Evolutionary conservation across 805 yeast species (phyloP).

Genomic region (Ascoidea asiatica): DNA sequence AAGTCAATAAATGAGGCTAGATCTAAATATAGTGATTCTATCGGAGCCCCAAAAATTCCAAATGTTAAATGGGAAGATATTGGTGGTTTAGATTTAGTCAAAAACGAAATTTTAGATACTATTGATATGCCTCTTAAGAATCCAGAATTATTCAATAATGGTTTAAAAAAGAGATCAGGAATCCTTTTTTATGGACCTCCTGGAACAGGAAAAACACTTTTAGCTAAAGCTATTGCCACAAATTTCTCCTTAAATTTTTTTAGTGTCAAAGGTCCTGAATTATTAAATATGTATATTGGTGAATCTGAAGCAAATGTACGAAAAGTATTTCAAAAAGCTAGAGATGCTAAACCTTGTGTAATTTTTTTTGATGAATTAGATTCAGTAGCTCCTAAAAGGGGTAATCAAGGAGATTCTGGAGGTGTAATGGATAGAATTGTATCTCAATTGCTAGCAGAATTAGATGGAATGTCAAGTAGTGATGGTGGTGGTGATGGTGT

Average conservation of each 20-base stretch:
- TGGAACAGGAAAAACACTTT: conserved; percentile 91
- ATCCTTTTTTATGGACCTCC: conserved; percentile 96
- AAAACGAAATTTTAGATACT: conserved; percentile 87
- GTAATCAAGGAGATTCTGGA: conserved; percentile 97
- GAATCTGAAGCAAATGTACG: conserved; percentile 97
- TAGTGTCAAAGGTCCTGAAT: conserved; percentile 94
- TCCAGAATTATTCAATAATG: conserved; percentile 79
- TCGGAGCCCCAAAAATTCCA: conserved; percentile 95
- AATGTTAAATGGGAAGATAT: conserved; percentile 95
- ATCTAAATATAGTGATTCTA: conserved; percentile 79
- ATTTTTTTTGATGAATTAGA: conserved; percentile 95
- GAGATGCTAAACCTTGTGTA: conserved; percentile 97
- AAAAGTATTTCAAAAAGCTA: conserved; percentile 81
- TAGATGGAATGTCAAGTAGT: conserved; percentile 86
- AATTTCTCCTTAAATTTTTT: conserved; percentile 89
- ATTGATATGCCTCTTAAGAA: conserved; percentile 91
- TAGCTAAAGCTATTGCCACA: conserved; percentile 96
- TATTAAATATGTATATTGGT: conserved; percentile 95
- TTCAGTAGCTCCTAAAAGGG: conserved; percentile 96
- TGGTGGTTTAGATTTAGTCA: conserved; percentile 85
- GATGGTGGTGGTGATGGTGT: conserved; percentile 75
- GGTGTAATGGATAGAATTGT: conserved; percentile 99
- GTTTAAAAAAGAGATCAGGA: conserved; percentile 89
- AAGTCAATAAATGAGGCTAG: conserved; percentile 70
- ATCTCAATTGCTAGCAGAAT: conserved; percentile 84